phyloP scores from a whole-genome alignment of 2,329 filamentous ascomycete genomes.

The Paracorniculantispora psalliotae region DNA sequence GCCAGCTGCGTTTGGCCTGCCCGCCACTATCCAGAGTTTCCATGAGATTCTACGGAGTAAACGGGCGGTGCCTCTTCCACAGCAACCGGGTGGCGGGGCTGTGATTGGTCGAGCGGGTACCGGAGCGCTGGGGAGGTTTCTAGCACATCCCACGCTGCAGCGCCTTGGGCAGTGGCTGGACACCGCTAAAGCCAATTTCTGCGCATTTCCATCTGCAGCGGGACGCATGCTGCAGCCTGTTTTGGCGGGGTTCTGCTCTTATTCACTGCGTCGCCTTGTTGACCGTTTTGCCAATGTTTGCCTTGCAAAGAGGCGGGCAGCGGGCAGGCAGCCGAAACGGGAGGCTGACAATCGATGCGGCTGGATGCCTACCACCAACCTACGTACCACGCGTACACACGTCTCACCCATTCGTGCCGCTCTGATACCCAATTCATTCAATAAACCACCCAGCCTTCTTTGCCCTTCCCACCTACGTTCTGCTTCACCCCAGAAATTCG shows the following conservation, averaged over 20 bases:
- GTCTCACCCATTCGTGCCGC: background rate
- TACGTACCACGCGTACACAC: too few relatives aligned
- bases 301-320: too few relatives aligned
- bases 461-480: background rate
- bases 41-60: constrained; percentile 37
- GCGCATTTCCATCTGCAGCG: too few relatives aligned
- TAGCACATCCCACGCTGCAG: background rate
- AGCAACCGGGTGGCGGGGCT: constrained; percentile 16
- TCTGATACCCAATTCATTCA: background rate
- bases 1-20: constrained; percentile 23
- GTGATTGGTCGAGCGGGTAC: constrained; percentile 17
- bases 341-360: constrained; percentile 4
- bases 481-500: background rate
- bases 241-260: background rate
- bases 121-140: constrained; percentile 9
- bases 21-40: constrained; percentile 32
- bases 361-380: too few relatives aligned
- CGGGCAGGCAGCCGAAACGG: background rate
- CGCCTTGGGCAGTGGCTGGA: background rate
- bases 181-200: background rate
- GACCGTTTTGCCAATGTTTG: too few relatives aligned
- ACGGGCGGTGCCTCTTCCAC: constrained; percentile 26
- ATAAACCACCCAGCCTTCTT: background rate
- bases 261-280: background rate
- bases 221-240: background rate